These are phyloP conservation scores for Penicillium coprophilum DNA, from an alignment of 495 filamentous ascomycete species.

Conservation along the genomic window DNA sequence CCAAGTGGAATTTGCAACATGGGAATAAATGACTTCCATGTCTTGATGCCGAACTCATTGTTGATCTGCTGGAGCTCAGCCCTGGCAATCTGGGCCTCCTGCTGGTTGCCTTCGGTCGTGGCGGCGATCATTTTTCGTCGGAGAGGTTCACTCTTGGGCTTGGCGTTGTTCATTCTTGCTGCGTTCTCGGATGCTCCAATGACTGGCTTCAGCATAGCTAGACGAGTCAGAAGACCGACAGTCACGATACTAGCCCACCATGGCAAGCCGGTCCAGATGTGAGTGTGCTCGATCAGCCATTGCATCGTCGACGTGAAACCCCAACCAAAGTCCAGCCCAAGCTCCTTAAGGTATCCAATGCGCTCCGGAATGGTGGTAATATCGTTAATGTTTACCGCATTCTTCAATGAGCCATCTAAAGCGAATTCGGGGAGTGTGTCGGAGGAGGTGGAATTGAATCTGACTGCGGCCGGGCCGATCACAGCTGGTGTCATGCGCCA, in stretches of 20 bases:
- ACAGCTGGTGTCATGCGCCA: conserved; percentile 28
- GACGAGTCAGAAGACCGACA: conserved; percentile 63
- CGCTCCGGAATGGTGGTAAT: conserved; percentile 59
- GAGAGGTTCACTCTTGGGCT: conserved; percentile 38
- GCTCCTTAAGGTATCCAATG: conserved; percentile 76
- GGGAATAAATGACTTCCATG: conserved; percentile 55
- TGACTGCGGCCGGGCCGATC: conserved; percentile 29
- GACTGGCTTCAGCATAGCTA: conserved; percentile 61
- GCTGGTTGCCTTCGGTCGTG: conserved; percentile 36
- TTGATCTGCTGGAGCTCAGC: conserved; percentile 51
- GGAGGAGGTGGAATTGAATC: conserved; percentile 49
- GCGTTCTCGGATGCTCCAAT: conserved; percentile 57
- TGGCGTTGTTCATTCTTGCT: conserved; percentile 49
- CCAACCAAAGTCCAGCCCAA: conserved; percentile 85
- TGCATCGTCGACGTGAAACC: conserved; percentile 70
- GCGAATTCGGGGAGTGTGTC: conserved; percentile 22
- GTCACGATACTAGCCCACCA: conserved; percentile 78
- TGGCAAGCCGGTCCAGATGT: conserved; percentile 67
- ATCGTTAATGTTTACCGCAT: conserved; percentile 34
- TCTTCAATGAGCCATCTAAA: conserved; percentile 11
- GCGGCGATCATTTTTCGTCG: conserved; percentile 45
- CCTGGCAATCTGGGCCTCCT: conserved; percentile 39
- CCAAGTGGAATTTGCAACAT: conserved; percentile 68
- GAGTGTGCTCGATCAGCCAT: conserved; percentile 75
- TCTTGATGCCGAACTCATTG: conserved; percentile 51